Evolutionary conservation across 768 basidiomycete species (phyloP).

Genomic region (Chalciporus pseudorubinellus): DNA sequence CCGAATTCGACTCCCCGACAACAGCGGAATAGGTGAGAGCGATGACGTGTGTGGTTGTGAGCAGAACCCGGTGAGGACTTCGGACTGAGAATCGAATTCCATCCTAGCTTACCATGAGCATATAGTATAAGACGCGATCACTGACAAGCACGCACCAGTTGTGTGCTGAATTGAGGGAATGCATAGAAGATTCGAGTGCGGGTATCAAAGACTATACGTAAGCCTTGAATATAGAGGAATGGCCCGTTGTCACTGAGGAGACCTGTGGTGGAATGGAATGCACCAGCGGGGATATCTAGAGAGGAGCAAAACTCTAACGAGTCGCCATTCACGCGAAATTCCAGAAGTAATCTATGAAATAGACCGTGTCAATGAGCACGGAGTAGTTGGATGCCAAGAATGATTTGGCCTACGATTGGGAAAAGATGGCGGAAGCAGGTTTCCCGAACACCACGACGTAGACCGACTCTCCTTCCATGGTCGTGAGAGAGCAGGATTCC

Average conservation of each 20-base stretch:
- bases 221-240: not conserved
- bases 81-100: too few relatives aligned
- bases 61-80: too few relatives aligned
- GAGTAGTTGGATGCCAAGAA: too few relatives aligned
- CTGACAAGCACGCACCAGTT: conserved; percentile 7
- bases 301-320: not conserved
- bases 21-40: too few relatives aligned
- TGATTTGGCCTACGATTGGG: too few relatives aligned
- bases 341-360: not conserved
- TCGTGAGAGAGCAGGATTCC: not conserved
- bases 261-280: too few relatives aligned
- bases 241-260: not conserved
- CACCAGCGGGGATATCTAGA: not conserved
- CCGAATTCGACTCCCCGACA: too few relatives aligned
- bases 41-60: too few relatives aligned
- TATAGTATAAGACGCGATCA: too few relatives aligned
- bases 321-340: not conserved
- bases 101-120: too few relatives aligned
- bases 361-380: too few relatives aligned
- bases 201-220: not conserved
- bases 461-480: not conserved
- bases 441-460: not conserved
- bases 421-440: too few relatives aligned
- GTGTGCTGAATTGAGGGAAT: not conserved
- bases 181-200: not conserved